Evolutionary conservation across 345 rosid genomes (phyloP), one percentile per base, ranked within the genome.

Genomic region (Aquilaria sinensis): DNA sequence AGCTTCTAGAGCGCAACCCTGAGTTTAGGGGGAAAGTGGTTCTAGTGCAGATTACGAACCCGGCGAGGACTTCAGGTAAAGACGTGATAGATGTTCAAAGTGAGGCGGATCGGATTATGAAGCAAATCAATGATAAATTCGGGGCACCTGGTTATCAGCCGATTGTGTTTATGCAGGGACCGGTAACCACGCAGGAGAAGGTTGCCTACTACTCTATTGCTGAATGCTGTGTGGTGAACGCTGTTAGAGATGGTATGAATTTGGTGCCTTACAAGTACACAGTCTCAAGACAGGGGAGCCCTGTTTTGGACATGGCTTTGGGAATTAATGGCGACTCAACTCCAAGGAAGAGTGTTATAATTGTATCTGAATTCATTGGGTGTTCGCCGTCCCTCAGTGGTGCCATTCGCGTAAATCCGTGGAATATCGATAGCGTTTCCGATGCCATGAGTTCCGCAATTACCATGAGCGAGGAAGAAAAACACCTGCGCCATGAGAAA

Each of bases 311-410:
- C 61, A 51, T 62, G 46, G 88, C 85, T 4, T 62, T 90, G 63
- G 84, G 86, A 57, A 68, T 75, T 34, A 70, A 75, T 51, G 73
- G 62, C 63, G 58, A 63, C 13, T 47, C 61, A 1, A 14, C 62
- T 53, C 70, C 68, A 7, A 83, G 74, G 78, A 72, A 75, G 58
- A 90, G 97, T 67, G 84, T 82, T 32, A 74, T 87, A 31, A 79
- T 90, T 61, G 89, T 90, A 15, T 90, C 97, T 5, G 97, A 90
- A 70, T 90, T 90, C 81, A 84, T 85, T 0, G 97, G 97, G 3
- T 90, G 97, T 69, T 87, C 97, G 0, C 97, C 97, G 1, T 90
- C 97, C 57, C 81, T 90, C 31, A 90, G 97, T 33, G 97, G 97
- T 1, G 95, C 97, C 0, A 82, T 82, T 46, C 84, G 97, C 3